A percentile compares a stretch with the other conserved stretches of the same genome.
Evolutionary conservation across 371 early-diverging fungal genomes (phyloP).

Genomic region (Mortierella sp.): DNA sequence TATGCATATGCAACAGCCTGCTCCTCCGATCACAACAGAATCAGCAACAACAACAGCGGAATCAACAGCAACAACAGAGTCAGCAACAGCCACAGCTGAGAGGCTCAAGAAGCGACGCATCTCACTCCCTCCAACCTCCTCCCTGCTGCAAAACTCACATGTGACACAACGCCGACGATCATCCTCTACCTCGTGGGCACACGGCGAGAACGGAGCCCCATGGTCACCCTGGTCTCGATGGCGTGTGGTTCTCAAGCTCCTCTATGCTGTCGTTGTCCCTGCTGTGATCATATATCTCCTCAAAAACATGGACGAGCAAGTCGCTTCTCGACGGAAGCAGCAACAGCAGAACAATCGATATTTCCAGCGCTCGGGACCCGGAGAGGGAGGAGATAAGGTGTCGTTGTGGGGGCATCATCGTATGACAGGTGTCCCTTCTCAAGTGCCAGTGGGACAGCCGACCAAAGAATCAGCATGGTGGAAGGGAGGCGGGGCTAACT

Average conservation of each 20-base stretch:
- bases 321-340: not conserved
- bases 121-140: not conserved
- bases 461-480: not conserved
- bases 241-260: constrained; percentile 29
- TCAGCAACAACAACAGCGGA: not conserved
- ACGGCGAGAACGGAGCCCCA: not conserved
- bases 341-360: not conserved
- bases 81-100: not conserved
- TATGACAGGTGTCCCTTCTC: not conserved
- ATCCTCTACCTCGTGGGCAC: not conserved
- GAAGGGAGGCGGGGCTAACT: not conserved
- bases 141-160: not conserved
- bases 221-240: constrained; percentile 47
- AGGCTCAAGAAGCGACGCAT: not conserved
- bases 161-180: not conserved
- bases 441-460: not conserved
- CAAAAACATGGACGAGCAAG: constrained; percentile 6
- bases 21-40: not conserved
- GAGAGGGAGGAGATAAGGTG: not conserved
- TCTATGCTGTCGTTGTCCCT: constrained; percentile 38
- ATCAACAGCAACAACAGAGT: not conserved
- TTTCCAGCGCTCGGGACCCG: no score
- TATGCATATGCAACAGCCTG: constrained; percentile 8
- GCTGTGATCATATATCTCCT: constrained; percentile 33
- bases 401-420: not conserved